Base-by-base conservation (phyloP, 768 basidiomycete genomes). In the Gloeophyllum trabeum region DNA sequence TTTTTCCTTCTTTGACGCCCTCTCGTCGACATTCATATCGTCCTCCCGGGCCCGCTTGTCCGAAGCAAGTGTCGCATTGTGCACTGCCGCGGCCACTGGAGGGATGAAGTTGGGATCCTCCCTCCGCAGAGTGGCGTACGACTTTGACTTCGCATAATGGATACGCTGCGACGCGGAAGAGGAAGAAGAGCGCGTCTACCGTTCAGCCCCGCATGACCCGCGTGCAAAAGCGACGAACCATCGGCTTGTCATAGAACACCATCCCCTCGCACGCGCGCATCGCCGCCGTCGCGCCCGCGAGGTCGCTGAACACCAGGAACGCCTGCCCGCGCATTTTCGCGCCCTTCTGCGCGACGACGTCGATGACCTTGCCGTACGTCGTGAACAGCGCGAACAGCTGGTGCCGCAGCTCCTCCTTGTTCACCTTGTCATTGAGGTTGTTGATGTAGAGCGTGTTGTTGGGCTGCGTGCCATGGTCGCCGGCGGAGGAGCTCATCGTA, bases 261-360 rank as follows among this genome's bases (percentile, higher is more conserved):
- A 94, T 87, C 42, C 94, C 94, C 54, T 90, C 85, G 56, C 92
- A 84, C 36, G 84, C 89, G 39, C 94, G 75, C 78, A 97, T 74
- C 25, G 94, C 94, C 42, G 89, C 77, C 4, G 94, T 97, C 44
- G 91, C 89, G 42, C 81, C 78, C 6, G 87, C 76, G 39, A 94
- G 79, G 64, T 98, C 94, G 40, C 77, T 74, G 64, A 96, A 98
- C 53, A 94, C 91, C 55, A 97, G 80, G 63, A 96, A 98, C 1
- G 94, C 94, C 62, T 96, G 92, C 18, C 92, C 93, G 49, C 82
- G 76, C 81, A 87, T 89, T 61, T 81, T 85, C 45, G 75, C 65
- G 56, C 70, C 76, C 61, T 94, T 92, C 20, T 83, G 79, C 19
- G 93, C 92, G 44, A 97, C 75, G 45, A 98, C 79, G 59, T 97